These are phyloP conservation scores for Cutaneotrichosporon dermatis DNA, from an alignment of 1,284 basidiomycete genomes.

Conservation along the genomic window DNA sequence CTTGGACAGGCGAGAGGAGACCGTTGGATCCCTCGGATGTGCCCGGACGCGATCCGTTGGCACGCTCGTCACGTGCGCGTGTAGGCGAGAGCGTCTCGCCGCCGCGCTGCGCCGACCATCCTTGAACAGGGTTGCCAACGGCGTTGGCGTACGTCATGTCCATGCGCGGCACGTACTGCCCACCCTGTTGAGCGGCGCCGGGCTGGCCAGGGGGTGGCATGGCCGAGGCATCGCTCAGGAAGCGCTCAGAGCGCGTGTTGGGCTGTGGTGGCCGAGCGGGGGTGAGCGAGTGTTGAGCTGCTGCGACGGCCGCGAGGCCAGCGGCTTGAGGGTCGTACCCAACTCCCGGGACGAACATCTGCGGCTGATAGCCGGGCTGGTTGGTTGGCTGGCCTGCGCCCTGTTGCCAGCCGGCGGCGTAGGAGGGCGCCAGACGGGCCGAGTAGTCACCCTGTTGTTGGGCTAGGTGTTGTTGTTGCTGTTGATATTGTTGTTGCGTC, in stretches of 20 bases:
- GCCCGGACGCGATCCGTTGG: neutral
- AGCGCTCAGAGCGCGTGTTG: neutral
- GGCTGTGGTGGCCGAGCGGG: neutral
- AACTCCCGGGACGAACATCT: neutral
- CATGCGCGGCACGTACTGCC: neutral
- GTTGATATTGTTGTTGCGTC: neutral
- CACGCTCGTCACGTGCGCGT: neutral
- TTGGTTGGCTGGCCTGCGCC: neutral
- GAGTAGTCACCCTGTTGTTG: neutral
- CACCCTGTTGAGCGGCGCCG: neutral
- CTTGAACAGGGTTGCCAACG: too few species aligned
- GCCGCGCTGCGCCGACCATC: neutral
- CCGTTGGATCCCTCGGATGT: neutral
- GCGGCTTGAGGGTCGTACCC: constrained; percentile 2
- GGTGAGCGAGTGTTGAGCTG: neutral
- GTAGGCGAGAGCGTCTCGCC: neutral
- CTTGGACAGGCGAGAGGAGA: neutral
- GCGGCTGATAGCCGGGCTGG: neutral
- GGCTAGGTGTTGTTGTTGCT: neutral
- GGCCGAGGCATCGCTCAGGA: neutral
- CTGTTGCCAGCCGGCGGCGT: neutral
- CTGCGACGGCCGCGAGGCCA: neutral
- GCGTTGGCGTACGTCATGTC: neutral
- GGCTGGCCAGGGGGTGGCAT: neutral
- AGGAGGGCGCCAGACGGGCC: neutral